Evolutionary conservation across 176 grass and related monocot species (phyloP).

Genomic region (Aegilops bicornis): DNA sequence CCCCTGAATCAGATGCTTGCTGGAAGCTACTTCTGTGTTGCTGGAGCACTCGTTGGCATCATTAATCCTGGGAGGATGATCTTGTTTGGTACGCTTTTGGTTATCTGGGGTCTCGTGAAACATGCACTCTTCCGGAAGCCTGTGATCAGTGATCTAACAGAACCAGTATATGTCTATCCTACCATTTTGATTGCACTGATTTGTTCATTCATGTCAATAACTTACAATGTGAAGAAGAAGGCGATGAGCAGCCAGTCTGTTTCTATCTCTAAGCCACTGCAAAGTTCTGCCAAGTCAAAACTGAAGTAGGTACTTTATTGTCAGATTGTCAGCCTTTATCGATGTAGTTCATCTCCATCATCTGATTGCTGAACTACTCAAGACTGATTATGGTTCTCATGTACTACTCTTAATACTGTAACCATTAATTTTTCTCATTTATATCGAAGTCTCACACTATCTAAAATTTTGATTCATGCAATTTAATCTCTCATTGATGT

Average conservation of each 20-base stretch:
- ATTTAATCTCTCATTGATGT: constrained; percentile 10
- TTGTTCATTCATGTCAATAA: constrained; percentile 82
- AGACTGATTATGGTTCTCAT: constrained; percentile 32
- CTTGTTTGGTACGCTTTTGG: constrained; percentile 83
- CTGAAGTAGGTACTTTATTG: constrained; percentile 67
- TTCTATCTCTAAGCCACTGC: constrained; percentile 71
- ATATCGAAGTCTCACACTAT: neutral
- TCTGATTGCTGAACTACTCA: constrained; percentile 37
- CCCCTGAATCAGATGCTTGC: constrained; percentile 69
- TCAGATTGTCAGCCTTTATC: constrained; percentile 7
- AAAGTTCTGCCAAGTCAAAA: constrained; percentile 95
- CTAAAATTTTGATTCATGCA: constrained; percentile 30
- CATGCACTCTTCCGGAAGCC: constrained; percentile 77
- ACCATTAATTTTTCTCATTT: constrained; percentile 12
- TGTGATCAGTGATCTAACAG: constrained; percentile 42
- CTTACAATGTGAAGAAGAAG: constrained; percentile 69
- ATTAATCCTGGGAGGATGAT: constrained; percentile 95
- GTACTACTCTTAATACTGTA: constrained; percentile 35
- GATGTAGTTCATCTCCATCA: constrained; percentile 25
- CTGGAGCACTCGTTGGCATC: constrained; percentile 69
- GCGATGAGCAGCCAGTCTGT: constrained; percentile 52
- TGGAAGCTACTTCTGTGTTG: constrained; percentile 96
- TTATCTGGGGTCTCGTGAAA: constrained; percentile 94
- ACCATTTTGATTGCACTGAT: constrained; percentile 73
- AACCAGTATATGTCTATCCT: constrained; percentile 82